Percentiles rank a stretch among this genome's conserved stretches.
These are phyloP conservation scores for Aspergillus sp. DNA, from an alignment of 2,329 filamentous ascomycete genomes.

Conservation along the genomic window DNA sequence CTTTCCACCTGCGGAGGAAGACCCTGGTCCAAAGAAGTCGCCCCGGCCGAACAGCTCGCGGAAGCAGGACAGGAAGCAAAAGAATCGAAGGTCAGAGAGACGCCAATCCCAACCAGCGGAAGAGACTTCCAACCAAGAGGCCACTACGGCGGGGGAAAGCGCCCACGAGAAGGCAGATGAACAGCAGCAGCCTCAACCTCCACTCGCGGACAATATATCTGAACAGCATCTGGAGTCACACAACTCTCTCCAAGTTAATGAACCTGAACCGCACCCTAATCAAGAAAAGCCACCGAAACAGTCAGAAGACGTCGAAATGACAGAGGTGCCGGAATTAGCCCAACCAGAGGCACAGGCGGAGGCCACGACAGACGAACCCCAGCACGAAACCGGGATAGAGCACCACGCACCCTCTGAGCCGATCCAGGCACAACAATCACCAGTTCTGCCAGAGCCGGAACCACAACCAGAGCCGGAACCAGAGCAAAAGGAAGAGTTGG, in stretches of 20 bases:
- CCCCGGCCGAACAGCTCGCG: slow-evolving; percentile 20
- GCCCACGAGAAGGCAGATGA: not conserved
- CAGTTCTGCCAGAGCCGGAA: not conserved
- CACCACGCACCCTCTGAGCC: not conserved
- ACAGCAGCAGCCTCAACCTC: not conserved
- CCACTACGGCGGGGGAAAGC: not conserved
- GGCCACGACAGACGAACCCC: not conserved
- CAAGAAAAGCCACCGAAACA: not conserved
- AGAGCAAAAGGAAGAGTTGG: not conserved
- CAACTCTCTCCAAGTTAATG: not conserved
- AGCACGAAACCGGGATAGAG: not conserved
- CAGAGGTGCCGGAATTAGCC: slow-evolving; percentile 4
- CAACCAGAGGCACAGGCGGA: not conserved
- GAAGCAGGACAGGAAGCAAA: slow-evolving; percentile 19
- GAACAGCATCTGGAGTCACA: not conserved
- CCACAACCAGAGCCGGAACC: not conserved
- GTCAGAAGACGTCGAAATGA: slow-evolving; percentile 18
- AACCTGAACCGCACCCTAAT: not conserved
- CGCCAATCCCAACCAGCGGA: slow-evolving; percentile 2
- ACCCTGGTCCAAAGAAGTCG: slow-evolving; percentile 14
- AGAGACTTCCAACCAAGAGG: not conserved
- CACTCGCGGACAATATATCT: not conserved
- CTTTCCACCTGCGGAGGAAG: slow-evolving; percentile 10
- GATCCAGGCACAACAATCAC: not conserved
- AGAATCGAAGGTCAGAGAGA: slow-evolving; percentile 4